Evolutionary conservation across 1,284 basidiomycete species (phyloP).

Genomic region (Puccinia triticina): DNA sequence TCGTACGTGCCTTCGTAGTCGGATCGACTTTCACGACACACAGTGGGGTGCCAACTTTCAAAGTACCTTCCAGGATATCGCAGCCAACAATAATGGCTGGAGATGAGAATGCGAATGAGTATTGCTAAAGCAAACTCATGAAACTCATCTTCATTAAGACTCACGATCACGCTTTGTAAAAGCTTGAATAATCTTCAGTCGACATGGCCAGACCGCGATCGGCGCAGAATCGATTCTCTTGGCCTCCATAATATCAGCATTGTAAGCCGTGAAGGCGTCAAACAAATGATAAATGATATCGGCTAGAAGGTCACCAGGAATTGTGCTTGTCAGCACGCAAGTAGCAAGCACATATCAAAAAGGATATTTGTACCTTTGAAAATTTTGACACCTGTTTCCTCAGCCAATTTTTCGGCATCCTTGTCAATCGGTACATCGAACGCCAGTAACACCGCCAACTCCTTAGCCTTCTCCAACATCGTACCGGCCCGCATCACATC

Average conservation of each 20-base stretch:
- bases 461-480: conserved; percentile 95
- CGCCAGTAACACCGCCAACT: conserved; percentile 90
- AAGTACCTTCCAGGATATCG: conserved; percentile 88
- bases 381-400: conserved; percentile 88
- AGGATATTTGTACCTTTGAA: conserved; percentile 75
- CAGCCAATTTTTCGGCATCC: conserved; percentile 86
- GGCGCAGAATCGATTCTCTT: conserved; percentile 89
- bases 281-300: conserved; percentile 99
- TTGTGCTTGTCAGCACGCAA: conserved; percentile 17
- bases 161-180: conserved; percentile 95
- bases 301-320: conserved; percentile 63
- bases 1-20: conserved; percentile 82
- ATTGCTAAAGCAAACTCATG: background rate
- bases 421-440: conserved; percentile 92
- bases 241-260: conserved; percentile 87
- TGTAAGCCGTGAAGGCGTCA: conserved; percentile 96
- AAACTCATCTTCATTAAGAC: conserved; percentile 8
- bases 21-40: conserved; percentile 90
- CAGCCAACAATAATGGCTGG: conserved; percentile 81
- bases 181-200: conserved; percentile 85
- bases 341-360: background rate
- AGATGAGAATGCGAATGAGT: background rate
- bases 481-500: conserved; percentile 90
- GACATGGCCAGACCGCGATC: conserved; percentile 95
- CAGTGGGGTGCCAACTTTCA: conserved; percentile 92